Evolutionary conservation across 805 yeast genomes (phyloP), one percentile per base, ranked within the genome.

Genomic region (Lachancea sp.): DNA sequence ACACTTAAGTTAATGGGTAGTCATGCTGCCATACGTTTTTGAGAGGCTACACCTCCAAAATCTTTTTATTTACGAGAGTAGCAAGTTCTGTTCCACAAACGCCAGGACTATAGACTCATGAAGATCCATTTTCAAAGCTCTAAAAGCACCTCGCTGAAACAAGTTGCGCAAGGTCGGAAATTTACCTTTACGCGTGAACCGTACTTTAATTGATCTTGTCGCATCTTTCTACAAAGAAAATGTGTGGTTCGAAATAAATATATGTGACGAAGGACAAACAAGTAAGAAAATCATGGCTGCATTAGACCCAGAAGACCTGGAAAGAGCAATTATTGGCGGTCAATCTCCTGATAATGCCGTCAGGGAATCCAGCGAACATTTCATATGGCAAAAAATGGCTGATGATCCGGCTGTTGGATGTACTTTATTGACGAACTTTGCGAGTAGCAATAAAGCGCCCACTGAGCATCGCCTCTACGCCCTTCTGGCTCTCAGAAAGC

Each of bases 401-500:
- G 48, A 61, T 1, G 67, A 80, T 46, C 82, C 89, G 0, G 66
- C 81, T 2, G 51, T 53, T 2, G 63, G 71, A 1, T 65, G 77
- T 7, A 55, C 51, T 17, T 55, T 62, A 1, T 64, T 83, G 25
- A 63, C 72, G 13, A 54, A 62, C 32, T 55, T 75, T 17, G 74
- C 80, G 0, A 19, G 59, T 1, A 50, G 65, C 38, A 35, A 48
- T 1, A 20, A 47, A 3, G 19, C 52, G 1, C 59, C 66, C 0
- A 37, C 70, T 2, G 58, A 71, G 4, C 43, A 69, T 0, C 67
- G 83, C 49, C 95, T 83, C 57, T 69, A 83, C 31, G 72, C 83
- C 12, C 59, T 88, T 29, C 63, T 86, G 24, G 78, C 83, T 45
- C 58, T 85, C 49, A 81, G 83, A 52, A 69, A 83, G 40, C 58